Evolutionary conservation across 257 asterid species (phyloP), one percentile per base, ranked within the genome.

Genomic region (Vinca minor): DNA sequence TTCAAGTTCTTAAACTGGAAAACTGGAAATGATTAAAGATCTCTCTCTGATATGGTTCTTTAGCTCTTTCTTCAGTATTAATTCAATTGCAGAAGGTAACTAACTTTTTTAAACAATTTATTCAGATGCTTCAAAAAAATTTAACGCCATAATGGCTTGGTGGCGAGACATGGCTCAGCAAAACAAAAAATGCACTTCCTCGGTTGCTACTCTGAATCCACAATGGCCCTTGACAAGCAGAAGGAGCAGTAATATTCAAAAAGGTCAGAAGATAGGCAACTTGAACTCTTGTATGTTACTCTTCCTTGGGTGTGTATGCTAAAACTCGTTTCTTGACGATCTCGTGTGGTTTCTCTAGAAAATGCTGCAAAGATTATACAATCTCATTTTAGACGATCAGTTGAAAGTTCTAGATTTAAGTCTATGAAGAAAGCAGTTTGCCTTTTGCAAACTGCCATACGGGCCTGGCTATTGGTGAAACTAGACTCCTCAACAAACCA

Each of bases 161-260:
- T 93, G 97, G 98, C 85, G 87, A 85, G 98, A 87, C 67, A 93
- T 93, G 98, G 97, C 96, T 72, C 94, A 84, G 69, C 85, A 81
- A 72, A 93, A 85, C 76, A 85, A 83, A 73, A 84, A 83, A 77
- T 72, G 82, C 74, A 73, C 64, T 73, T 18, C 67, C 58, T 72
- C 67, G 65, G 66, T 76, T 47, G 80, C 69, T 62, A 53, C 78
- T 68, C 39, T 62, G 64, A 31, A 73, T 64, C 61, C 63, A 56
- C 73, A 69, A 58, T 53, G 70, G 74, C 72, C 65, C 62, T 72
- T 73, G 64, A 63, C 67, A 63, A 67, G 71, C 72, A 79, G 68
- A 74, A 72, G 67, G 69, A 65, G 66, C 70, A 79, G 58, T 59
- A 52, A 59, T 69, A 68, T 81, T 69, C 77, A 73, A 81, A 83